These are phyloP conservation scores for Leccinum insolens DNA, from an alignment of 1,284 basidiomycete genomes.

Conservation along the genomic window DNA sequence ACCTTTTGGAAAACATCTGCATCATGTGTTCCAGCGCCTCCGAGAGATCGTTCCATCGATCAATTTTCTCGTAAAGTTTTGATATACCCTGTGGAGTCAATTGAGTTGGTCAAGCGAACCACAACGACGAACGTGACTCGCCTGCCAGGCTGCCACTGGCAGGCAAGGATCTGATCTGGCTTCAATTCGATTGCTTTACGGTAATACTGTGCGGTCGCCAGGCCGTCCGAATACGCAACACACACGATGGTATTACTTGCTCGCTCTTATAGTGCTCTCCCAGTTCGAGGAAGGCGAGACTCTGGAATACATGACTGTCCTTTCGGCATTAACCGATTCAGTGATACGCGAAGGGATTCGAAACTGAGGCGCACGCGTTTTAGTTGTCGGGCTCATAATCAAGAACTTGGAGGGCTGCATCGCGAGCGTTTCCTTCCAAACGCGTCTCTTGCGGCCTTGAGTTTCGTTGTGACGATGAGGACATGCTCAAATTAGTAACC, in stretches of 20 bases:
- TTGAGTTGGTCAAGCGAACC: constrained; percentile 6
- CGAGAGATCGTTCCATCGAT: constrained; percentile 65
- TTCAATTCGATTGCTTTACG: constrained; percentile 69
- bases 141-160: constrained; percentile 62
- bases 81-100: constrained; percentile 57
- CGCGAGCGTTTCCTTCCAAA: constrained; percentile 78
- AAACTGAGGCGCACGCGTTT: constrained; percentile 63
- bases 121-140: constrained; percentile 32
- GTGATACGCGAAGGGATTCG: neutral
- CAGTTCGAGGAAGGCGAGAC: constrained; percentile 74
- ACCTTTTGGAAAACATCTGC: constrained; percentile 62
- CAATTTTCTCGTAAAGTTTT: constrained; percentile 71
- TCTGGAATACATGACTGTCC: constrained; percentile 80
- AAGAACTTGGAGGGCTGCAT: constrained; percentile 64
- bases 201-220: constrained; percentile 61
- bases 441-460: constrained; percentile 82
- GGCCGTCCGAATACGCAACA: constrained; percentile 9
- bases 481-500: constrained; percentile 17
- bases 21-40: constrained; percentile 56
- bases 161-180: constrained; percentile 62
- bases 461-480: constrained; percentile 59
- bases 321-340: constrained; percentile 4
- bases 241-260: constrained; percentile 57
- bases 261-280: constrained; percentile 75
- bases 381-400: constrained; percentile 80